Conservation (phyloP, 2,329 filamentous ascomycete species). For the Aspergillus sp. region DNA sequence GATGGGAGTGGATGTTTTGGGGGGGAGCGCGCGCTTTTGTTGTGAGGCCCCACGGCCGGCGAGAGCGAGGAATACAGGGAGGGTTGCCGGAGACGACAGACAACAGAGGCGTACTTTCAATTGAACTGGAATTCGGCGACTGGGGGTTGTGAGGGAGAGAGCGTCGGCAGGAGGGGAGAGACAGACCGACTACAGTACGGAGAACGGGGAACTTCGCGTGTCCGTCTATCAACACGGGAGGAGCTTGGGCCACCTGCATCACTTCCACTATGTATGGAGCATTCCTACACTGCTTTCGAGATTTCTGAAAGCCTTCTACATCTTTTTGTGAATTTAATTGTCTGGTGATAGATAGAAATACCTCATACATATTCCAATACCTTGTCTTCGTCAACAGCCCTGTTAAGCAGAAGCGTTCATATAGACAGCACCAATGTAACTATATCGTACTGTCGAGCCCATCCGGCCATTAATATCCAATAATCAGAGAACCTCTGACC, state of each 20-base stretch:
- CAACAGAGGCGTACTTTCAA: not conserved
- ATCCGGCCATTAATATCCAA: no score
- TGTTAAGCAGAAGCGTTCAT: no score
- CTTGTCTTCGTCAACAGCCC: no score
- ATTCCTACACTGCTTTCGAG: no score
- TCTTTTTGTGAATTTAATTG: not conserved
- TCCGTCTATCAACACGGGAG: slow-evolving; percentile 2
- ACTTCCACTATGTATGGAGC: no score
- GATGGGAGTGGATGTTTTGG: slow-evolving; percentile 16
- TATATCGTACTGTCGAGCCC: no score
- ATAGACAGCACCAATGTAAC: no score
- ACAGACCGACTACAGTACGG: not conserved
- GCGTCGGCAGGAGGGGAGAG: slow-evolving; percentile 1
- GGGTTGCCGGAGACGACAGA: slow-evolving; percentile 7
- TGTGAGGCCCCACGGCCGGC: slow-evolving; percentile 30
- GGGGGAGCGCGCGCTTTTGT: slow-evolving; percentile 17
- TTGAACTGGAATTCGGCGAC: not conserved
- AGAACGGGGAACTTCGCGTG: slow-evolving; percentile 11
- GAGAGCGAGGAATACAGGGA: slow-evolving; percentile 5
- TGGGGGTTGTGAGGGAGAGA: not conserved
- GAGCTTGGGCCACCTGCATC: slow-evolving; percentile 5
- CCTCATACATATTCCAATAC: no score
- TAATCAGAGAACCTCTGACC: no score
- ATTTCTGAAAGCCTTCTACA: not conserved
- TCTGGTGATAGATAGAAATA: no score